Percentiles rank a stretch among this genome's conserved stretches.
Conservation (phyloP, 2,329 filamentous ascomycete genomes). For the Phaeosphaeriaceae sp. region DNA sequence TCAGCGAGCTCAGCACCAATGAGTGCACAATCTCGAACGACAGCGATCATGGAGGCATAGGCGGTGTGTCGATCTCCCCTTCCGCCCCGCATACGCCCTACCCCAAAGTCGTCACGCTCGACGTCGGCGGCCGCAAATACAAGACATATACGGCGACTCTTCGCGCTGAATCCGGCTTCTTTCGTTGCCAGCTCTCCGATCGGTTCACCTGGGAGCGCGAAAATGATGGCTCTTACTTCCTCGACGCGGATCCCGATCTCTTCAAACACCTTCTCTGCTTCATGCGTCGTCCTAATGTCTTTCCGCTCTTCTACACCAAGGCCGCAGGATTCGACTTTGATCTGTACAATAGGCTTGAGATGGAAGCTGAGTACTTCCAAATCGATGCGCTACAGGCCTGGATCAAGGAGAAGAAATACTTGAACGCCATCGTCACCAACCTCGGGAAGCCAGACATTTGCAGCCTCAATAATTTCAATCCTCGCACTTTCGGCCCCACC, state of each 20-base stretch:
- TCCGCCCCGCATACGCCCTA: neutral
- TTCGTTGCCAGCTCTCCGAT: slow-evolving; percentile 7
- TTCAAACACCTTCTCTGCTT: slow-evolving; percentile 38
- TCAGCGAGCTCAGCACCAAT: neutral
- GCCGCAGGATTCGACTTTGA: slow-evolving; percentile 41
- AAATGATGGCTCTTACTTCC: slow-evolving; percentile 44
- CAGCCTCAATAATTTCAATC: neutral
- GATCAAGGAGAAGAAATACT: slow-evolving; percentile 35
- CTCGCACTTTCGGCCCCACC: neutral
- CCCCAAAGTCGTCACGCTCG: slow-evolving; percentile 16
- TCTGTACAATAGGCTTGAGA: slow-evolving; percentile 41
- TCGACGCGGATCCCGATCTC: slow-evolving; percentile 47
- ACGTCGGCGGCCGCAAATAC: slow-evolving; percentile 24
- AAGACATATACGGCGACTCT: slow-evolving; percentile 13
- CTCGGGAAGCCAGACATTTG: neutral
- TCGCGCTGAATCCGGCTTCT: slow-evolving; percentile 13
- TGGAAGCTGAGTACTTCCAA: slow-evolving; percentile 46
- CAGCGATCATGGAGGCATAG: neutral
- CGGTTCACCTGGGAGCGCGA: slow-evolving; percentile 13
- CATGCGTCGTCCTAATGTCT: slow-evolving; percentile 24
- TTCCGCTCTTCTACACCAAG: slow-evolving; percentile 45
- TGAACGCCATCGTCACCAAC: slow-evolving; percentile 23
- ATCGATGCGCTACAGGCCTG: slow-evolving; percentile 39
- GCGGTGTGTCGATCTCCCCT: neutral
- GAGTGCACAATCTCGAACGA: neutral